phyloP scores from a whole-genome alignment of 1,284 basidiomycete genomes.

The Heterobasidion irregulare region DNA sequence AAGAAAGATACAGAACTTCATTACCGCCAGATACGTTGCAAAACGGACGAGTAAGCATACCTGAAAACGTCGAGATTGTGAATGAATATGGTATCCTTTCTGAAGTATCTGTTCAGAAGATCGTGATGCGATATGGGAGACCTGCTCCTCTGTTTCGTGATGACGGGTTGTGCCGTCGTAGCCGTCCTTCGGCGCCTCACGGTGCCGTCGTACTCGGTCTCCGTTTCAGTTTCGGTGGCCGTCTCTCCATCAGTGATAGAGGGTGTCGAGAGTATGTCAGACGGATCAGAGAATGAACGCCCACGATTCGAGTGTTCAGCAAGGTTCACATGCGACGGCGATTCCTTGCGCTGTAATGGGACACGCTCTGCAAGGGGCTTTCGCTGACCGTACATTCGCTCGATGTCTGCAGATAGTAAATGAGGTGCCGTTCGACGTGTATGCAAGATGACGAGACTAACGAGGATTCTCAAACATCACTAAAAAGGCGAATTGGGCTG shows the following conservation, averaged over 20 bases:
- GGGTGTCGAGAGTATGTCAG: slow-evolving; percentile 40
- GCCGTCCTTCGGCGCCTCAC: slow-evolving; percentile 1
- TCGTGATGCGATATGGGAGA: slow-evolving; percentile 68
- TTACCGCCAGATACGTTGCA: not conserved
- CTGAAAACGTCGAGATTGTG: slow-evolving; percentile 81
- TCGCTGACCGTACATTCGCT: slow-evolving; percentile 82
- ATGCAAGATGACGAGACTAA: slow-evolving; percentile 28
- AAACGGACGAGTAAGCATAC: slow-evolving; percentile 30
- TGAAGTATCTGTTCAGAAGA: slow-evolving; percentile 84
- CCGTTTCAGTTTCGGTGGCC: slow-evolving; percentile 58
- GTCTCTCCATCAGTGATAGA: slow-evolving; percentile 67
- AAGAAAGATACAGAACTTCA: slow-evolving; percentile 3
- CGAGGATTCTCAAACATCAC: slow-evolving; percentile 98
- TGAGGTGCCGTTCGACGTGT: not conserved
- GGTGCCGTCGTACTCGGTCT: slow-evolving; percentile 24
- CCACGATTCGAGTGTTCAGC: slow-evolving; percentile 4
- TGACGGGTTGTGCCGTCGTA: slow-evolving; percentile 7
- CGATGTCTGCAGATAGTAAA: slow-evolving; percentile 62
- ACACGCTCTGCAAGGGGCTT: slow-evolving; percentile 81
- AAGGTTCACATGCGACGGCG: not conserved
- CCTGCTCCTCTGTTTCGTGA: slow-evolving; percentile 10
- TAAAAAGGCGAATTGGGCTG: slow-evolving; percentile 93
- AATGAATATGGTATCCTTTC: slow-evolving; percentile 79
- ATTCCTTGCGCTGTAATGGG: slow-evolving; percentile 35
- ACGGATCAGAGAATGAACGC: slow-evolving; percentile 15